These are phyloP conservation scores for Meira miltonrushii DNA, from an alignment of 1,284 basidiomycete genomes.

Conservation along the genomic window DNA sequence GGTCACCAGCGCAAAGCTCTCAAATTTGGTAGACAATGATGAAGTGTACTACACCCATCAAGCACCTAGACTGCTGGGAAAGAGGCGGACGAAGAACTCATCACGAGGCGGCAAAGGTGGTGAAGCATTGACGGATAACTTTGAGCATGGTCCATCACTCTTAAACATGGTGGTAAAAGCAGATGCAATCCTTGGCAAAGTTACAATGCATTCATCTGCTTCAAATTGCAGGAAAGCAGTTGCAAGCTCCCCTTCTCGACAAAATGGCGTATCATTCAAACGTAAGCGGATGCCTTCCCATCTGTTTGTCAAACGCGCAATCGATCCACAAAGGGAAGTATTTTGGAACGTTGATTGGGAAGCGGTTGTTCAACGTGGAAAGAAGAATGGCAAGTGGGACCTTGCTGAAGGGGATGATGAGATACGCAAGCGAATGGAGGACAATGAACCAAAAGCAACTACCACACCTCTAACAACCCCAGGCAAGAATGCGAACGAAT, in stretches of 20 bases:
- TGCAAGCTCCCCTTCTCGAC: background rate
- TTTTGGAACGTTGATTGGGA: conserved; percentile 3
- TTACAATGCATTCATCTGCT: background rate
- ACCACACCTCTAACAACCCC: background rate
- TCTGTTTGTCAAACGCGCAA: background rate
- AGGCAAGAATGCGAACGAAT: conserved; percentile 3
- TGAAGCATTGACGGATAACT: background rate
- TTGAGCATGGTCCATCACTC: background rate
- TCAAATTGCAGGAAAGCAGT: background rate
- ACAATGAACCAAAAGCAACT: background rate
- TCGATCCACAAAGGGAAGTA: conserved; percentile 1
- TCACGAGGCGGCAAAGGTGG: background rate
- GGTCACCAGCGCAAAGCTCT: background rate
- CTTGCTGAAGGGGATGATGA: conserved; percentile 1
- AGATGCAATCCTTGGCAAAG: background rate
- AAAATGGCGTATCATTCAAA: background rate
- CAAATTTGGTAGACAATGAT: background rate
- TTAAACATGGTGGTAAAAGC: background rate
- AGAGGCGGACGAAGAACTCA: background rate
- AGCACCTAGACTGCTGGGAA: background rate
- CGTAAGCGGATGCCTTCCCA: background rate
- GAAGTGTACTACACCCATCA: background rate
- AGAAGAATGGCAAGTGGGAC: background rate
- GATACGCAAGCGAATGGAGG: background rate
- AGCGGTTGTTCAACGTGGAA: background rate